Conservation (phyloP, 2,329 filamentous ascomycete species). For the Herpotrichia juniperi region DNA sequence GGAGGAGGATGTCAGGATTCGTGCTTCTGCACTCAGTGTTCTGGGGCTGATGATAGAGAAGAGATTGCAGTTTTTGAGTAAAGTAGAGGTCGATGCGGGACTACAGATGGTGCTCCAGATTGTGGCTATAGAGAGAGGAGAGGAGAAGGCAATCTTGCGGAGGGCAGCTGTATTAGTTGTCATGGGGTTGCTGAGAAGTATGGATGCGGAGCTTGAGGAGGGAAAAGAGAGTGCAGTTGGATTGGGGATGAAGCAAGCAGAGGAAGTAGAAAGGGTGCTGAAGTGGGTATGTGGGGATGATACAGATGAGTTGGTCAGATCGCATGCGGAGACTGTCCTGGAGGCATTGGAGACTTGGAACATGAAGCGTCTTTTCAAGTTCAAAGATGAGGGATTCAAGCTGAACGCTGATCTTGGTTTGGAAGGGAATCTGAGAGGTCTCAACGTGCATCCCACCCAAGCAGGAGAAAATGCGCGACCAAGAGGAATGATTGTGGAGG, state of each 20-base stretch:
- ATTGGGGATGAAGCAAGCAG: constrained; percentile 60
- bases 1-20: constrained; percentile 72
- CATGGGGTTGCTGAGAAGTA: constrained; percentile 64
- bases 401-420: constrained; percentile 35
- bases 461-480: constrained; percentile 34
- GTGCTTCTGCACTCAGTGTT: constrained; percentile 72
- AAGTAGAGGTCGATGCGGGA: constrained; percentile 47
- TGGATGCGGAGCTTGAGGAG: constrained; percentile 58
- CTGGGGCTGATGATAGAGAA: constrained; percentile 66
- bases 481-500: constrained; percentile 58
- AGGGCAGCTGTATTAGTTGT: constrained; percentile 70
- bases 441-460: constrained; percentile 47
- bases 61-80: constrained; percentile 52
- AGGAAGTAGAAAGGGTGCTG: constrained; percentile 67
- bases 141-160: constrained; percentile 68
- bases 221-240: constrained; percentile 53
- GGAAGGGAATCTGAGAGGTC: constrained; percentile 51
- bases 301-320: constrained; percentile 69
- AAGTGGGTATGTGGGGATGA: constrained; percentile 70
- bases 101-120: constrained; percentile 69
- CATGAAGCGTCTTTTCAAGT: constrained; percentile 57
- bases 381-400: constrained; percentile 29
- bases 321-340: constrained; percentile 70
- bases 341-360: constrained; percentile 70
- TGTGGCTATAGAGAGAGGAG: constrained; percentile 65